Base-by-base conservation (phyloP, 345 rosid species). In the Arabis hirsuta region DNA sequence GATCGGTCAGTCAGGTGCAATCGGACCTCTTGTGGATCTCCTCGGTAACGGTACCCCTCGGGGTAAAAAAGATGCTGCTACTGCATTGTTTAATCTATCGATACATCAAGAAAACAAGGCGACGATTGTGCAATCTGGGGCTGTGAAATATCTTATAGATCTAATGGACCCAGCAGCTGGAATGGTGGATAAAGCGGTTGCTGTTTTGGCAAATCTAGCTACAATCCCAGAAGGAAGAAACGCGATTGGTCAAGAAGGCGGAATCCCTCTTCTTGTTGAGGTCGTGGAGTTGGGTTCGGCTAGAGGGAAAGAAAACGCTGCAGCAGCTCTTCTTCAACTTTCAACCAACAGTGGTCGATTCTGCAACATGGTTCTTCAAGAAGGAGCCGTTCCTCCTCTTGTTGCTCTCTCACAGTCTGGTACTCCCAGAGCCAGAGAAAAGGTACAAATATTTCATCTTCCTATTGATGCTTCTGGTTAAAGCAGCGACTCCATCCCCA, bases 141-240 rank as follows among this genome's bases (percentile, higher is more conserved):
- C 99, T 39, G 92, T 92, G 24, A 90, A 66, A 75, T 83, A 92
- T 73, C 92, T 96, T 1, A 92, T 96, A 14, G 97, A 92, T 47
- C 83, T 96, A 73, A 88, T 96, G 99, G 98, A 96, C 65, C 99
- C 98, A 7, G 95, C 99, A 41, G 94, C 91, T 31, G 99, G 98
- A 55, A 90, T 92, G 98, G 99, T 96, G 47, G 99, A 92, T 71
- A 96, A 96, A 84, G 99, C 98, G 3, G 99, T 96, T 29, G 97
- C 98, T 38, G 98, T 96, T 69, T 82, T 96, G 74, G 97, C 98
- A 12, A 96, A 92, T 80, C 94, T 96, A 27, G 90, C 98, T 4
- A 90, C 98, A 24, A 81, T 87, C 8, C 82, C 77, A 0, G 98
- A 90, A 79, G 98, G 99, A 36, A 84, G 96, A 83, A 70, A 76